Base-by-base conservation (phyloP, 371 early-diverging fungal genomes). In the Rhizopus arrhizus region DNA sequence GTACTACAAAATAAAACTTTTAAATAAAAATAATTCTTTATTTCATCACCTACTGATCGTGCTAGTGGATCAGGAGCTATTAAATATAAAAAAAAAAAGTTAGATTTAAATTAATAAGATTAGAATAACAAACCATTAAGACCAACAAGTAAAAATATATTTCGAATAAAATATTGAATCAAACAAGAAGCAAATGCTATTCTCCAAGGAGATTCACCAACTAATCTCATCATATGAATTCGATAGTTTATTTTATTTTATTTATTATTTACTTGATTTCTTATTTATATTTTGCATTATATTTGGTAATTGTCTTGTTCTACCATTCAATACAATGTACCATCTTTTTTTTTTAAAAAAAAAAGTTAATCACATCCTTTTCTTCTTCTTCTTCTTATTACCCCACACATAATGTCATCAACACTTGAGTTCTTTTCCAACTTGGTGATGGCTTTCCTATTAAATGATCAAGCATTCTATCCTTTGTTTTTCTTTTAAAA, bases 401-500 rank as follows among this genome's bases (percentile, higher is more conserved):
- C 93, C 85, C 82, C 47, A 79, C 48, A 10, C 89, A 38, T 29
- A 87, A 72, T 4, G 89, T 77, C 3, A 90, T 62, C 22, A 95
- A 49, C 11, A 89, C 89, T 70, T 95, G 91, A 40, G 80, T 67
- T 38, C 97, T 88, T 65, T 94, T 91, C 82, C 90, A 89, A 51
- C 87, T 88, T 13, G 94, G 82, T n/a, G 96, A 96, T 8, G 98
- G 98, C 52, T 87, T 90, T 10, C 98, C 97, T 13, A 92, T 81
- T 16, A 95, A 75, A 69, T 97, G 95, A 64, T 97, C 96, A 40
- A 97, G 69, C 95, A 95, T 95, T 43, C 15, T 43, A 5, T 22
- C 22, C 22, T 43, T 43, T 43, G 15, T 9, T 13, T n/a, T n/a
- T n/a, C n/a, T n/a, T 13, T n/a, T 13, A 43, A 43, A 31, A n/a